Percentiles rank a stretch among this genome's conserved stretches.
These are phyloP conservation scores for Penicillium sp. DNA, from an alignment of 2,329 filamentous ascomycete genomes.

Conservation along the genomic window DNA sequence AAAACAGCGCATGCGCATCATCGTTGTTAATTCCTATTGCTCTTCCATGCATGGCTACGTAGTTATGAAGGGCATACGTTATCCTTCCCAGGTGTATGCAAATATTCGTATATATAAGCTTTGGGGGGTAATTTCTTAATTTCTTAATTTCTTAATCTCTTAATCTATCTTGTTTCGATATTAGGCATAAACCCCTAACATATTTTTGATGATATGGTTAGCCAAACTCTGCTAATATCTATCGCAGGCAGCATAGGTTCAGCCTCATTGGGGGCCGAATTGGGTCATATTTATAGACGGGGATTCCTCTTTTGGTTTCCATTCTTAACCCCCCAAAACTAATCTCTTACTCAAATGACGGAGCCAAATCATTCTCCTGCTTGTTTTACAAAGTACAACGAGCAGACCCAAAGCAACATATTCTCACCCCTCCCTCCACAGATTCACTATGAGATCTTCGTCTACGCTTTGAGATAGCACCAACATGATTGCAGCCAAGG, in stretches of 20 bases:
- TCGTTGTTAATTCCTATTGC: not conserved
- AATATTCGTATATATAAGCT: too few species aligned
- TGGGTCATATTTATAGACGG: not conserved
- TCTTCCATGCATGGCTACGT: not conserved
- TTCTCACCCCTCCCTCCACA: not conserved
- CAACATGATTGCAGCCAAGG: conserved; percentile 31
- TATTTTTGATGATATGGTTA: not conserved
- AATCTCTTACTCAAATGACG: not conserved
- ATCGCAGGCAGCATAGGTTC: not conserved
- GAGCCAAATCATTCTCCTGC: not conserved
- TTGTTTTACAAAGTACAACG: not conserved
- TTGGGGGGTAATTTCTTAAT: too few species aligned
- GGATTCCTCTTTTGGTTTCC: not conserved
- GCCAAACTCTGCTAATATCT: not conserved
- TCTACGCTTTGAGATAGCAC: conserved; percentile 25
- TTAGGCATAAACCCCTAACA: not conserved
- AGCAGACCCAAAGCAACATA: not conserved
- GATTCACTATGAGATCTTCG: not conserved
- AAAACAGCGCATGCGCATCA: not conserved
- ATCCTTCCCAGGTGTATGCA: not conserved
- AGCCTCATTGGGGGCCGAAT: not conserved
- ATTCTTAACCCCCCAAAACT: not conserved
- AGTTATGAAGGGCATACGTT: not conserved
- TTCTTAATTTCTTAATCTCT: too few species aligned
- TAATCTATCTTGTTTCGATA: too few species aligned